Base-by-base conservation (phyloP, 2,329 filamentous ascomycete species). In the Gyromitra esculenta region DNA sequence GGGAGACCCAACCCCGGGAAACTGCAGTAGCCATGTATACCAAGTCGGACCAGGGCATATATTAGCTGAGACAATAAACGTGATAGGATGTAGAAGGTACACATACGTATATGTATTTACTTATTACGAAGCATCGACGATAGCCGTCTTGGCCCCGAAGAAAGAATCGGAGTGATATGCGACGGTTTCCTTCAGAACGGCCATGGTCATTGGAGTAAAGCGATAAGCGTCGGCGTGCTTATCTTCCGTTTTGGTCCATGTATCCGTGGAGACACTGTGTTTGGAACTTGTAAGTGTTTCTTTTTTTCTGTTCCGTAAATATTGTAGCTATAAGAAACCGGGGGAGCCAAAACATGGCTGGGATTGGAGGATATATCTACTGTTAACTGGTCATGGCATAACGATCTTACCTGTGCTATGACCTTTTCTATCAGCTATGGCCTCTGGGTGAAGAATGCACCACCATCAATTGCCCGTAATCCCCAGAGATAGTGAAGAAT, bases 231-330 rank as follows among this genome's bases (percentile, higher is more conserved):
- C 43, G 7, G 56, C 25, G 31, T 21, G 15, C 43, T 70, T 70
- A 70, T 70, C 67, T 62, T 70, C 39, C 59, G 1, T 37, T 69
- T 68, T 68, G 52, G 65, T 48, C 39, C 43, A 50, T 15, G 41
- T 69, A 69, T 60, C 67, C 56, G 43, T 52, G 62, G 62, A 50
- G 18, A 57, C 37, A 7, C 37, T 60, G 37, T 62, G 25, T 43
- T 41, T 39, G 35, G 52, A 13, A 35, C 11, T 15, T 35, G 25
- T 13, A 37, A 11, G n/a, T 25, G 25, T n/a, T 21, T 35, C 35
- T 37, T 8, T 57, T 57, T 57, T 37, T 57, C 25, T 57, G 25
- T 37, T 25, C 54, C 25, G 11, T 15, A 15, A 57, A n/a, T 57
- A 57, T n/a, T 37, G 5, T 57, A 13, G 13, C 11, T 18, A 21